These are phyloP conservation scores for Globisporangium carolinianum DNA, from an alignment of 352 stramenopile genomes.

Conservation along the genomic window DNA sequence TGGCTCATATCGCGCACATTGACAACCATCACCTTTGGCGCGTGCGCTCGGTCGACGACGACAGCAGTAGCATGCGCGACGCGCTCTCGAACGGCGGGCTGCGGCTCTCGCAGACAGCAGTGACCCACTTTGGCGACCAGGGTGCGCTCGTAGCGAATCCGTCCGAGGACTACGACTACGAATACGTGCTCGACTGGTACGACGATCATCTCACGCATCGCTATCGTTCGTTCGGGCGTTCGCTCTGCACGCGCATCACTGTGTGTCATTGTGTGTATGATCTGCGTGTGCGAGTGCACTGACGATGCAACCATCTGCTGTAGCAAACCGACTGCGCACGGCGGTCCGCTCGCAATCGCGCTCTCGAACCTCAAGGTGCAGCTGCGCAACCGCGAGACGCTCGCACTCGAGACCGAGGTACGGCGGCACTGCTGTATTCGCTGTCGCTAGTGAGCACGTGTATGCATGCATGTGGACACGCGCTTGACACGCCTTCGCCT, in stretches of 20 bases:
- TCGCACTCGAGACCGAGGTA: slow-evolving; percentile 56
- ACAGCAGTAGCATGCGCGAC: slow-evolving; percentile 30
- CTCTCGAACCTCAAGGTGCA: slow-evolving; percentile 65
- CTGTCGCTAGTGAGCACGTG: neutral
- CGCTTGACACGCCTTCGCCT: neutral
- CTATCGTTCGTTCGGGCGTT: no score
- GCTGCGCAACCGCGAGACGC: slow-evolving; percentile 59
- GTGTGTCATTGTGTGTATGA: neutral
- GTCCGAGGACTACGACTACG: slow-evolving; percentile 73
- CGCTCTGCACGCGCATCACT: neutral
- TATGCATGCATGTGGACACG: neutral
- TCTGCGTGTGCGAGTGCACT: no score
- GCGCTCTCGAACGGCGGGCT: slow-evolving; percentile 38
- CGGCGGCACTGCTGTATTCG: neutral
- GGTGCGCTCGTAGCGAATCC: slow-evolving; percentile 28
- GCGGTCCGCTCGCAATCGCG: slow-evolving; percentile 49
- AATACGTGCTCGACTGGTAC: slow-evolving; percentile 77
- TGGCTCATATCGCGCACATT: neutral
- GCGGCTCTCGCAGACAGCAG: slow-evolving; percentile 51
- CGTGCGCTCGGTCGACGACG: no score
- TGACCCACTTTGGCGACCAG: slow-evolving; percentile 50
- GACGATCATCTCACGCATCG: neutral
- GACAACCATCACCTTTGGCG: neutral
- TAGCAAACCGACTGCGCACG: slow-evolving; percentile 59
- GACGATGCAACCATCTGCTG: no score